Base-by-base conservation (phyloP, 2,329 filamentous ascomycete species). In the Cadophora gregata region DNA sequence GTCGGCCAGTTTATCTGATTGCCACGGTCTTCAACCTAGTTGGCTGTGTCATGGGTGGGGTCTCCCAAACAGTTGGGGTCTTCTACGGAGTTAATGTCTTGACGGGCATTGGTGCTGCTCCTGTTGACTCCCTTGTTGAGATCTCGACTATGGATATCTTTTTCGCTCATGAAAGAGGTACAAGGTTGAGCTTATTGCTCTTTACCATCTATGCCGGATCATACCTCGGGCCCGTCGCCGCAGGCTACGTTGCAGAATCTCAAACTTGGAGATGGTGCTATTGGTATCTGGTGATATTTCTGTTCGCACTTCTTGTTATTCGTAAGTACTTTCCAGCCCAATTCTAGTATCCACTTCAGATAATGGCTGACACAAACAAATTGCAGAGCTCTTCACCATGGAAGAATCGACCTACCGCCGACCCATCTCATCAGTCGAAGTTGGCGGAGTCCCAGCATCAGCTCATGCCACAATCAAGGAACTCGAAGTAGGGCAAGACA, bases 81-180 rank as follows among this genome's bases (percentile, higher is more conserved):
- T 69, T 65, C 48, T 69, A 64, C 29, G 59, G 66, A 24, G 67
- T 69, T 1, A 67, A 69, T 48, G 67, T 67, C 14, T 29, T 69
- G 14, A 69, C 67, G 1, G 67, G 64, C 1, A 67, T 69, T 47
- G 67, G 67, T 27, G 62, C 65, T 29, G 64, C 67, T 10, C 67
- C 67, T 31, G 62, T 69, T 16, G 67, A 67, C 45, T 65, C 67
- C 8, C 29, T 69, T 16, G 67, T 69, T 12, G 64, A 67, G 42
- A 69, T 69, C 24, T 67, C 67, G 19, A 67, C 67, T 3, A 69
- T 65, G 7, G 67, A 69, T 29, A 63, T 69, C 33, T 67, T 69
- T 25, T 69, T 69, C 45, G 65, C 67, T 4, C 64, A 69, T 36
- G 61, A 69, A 56, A 65, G 67, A 62, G 67, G 67, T 8, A 65